Conservation (phyloP, 345 rosid species). For the Sonneratia alba region DNA sequence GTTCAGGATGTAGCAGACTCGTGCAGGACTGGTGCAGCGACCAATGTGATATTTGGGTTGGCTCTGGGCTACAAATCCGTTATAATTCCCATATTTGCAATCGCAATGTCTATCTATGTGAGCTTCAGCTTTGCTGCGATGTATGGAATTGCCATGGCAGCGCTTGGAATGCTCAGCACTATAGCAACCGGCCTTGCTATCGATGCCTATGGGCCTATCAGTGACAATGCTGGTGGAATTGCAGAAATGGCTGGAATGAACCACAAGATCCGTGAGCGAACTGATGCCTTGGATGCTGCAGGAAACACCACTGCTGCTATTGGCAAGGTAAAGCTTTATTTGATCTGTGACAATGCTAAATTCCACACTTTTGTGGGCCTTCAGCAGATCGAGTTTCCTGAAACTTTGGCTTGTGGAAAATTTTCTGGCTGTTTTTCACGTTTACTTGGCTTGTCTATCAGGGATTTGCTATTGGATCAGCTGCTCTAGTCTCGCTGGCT, state of each 20-base stretch:
- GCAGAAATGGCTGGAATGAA: constrained; percentile 71
- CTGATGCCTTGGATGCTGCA: constrained; percentile 61
- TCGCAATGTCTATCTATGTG: constrained; percentile 42
- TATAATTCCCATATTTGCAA: constrained; percentile 55
- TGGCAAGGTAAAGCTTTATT: constrained; percentile 41
- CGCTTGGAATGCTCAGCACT: constrained; percentile 65
- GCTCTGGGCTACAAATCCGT: constrained; percentile 63
- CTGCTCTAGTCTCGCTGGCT: constrained; percentile 61
- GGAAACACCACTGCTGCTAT: constrained; percentile 73
- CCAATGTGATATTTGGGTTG: constrained; percentile 60
- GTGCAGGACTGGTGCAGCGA: constrained; percentile 54
- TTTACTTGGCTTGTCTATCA: constrained; percentile 1
- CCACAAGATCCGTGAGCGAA: constrained; percentile 49
- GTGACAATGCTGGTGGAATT: constrained; percentile 68
- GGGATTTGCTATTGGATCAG: constrained; percentile 75
- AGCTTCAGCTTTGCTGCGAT: constrained; percentile 68
- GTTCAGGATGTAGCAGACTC: constrained; percentile 72
- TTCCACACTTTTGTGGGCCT: background rate
- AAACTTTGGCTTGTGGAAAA: background rate
- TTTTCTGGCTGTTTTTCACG: background rate
- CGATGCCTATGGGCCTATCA: constrained; percentile 68
- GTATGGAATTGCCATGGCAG: constrained; percentile 62
- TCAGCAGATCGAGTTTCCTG: too few relatives aligned
- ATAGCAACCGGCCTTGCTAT: constrained; percentile 61
- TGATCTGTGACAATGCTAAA: background rate